A percentile compares a stretch with the other conserved stretches of the same genome.
Conservation (phyloP, 169 alveolate genomes). For the Plasmodium reichenowi region DNA sequence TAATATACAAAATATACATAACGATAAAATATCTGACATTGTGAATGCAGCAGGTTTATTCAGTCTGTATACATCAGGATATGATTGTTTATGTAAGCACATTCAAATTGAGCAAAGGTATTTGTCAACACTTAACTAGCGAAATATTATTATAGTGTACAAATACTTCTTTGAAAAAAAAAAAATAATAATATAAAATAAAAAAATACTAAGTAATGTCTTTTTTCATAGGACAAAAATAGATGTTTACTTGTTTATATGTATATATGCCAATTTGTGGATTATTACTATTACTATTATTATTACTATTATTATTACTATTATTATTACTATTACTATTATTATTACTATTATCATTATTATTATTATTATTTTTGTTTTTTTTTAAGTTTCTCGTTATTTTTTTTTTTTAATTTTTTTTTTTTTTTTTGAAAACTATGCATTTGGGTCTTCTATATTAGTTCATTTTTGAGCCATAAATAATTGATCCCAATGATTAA, state of each 20-base stretch:
- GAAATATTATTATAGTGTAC: not conserved
- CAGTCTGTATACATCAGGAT: slow-evolving; percentile 54
- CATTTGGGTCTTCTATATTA: too few relatives aligned
- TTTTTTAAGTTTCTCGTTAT: too few relatives aligned
- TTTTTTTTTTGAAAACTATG: too few relatives aligned
- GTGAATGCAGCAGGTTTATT: slow-evolving; percentile 40
- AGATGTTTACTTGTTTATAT: not conserved
- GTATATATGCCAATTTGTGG: not conserved
- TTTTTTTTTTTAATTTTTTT: too few relatives aligned
- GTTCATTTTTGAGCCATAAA: too few relatives aligned
- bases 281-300: not conserved
- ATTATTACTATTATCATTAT: too few relatives aligned
- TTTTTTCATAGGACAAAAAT: not conserved
- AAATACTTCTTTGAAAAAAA: not conserved
- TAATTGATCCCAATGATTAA: too few relatives aligned
- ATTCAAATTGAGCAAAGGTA: slow-evolving; percentile 53
- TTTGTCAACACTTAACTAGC: not conserved
- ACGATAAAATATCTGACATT: slow-evolving; percentile 38
- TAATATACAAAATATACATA: slow-evolving; percentile 61
- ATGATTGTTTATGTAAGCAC: slow-evolving; percentile 48
- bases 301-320: too few relatives aligned
- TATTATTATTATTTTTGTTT: too few relatives aligned
- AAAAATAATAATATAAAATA: not conserved
- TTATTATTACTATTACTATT: not conserved
- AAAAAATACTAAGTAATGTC: not conserved